Percentiles rank a stretch among this genome's conserved stretches.
phyloP scores from a whole-genome alignment of 2,329 filamentous ascomycete species.

The Cyphellophora europaea region DNA sequence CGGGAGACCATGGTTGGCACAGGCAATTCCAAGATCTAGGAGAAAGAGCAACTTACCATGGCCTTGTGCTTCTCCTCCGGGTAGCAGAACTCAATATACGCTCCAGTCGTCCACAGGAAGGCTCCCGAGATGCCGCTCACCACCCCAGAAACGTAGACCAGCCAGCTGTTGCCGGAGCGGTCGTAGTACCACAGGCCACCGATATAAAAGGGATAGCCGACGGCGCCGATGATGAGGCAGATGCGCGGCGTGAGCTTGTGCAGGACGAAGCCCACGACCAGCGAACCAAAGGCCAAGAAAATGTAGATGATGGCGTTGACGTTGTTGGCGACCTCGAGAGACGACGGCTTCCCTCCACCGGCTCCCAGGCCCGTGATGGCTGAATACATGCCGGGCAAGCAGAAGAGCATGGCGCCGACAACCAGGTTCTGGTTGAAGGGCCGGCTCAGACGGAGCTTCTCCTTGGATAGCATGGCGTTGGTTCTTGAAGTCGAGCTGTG shows the following conservation, averaged over 20 bases:
- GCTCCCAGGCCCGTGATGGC: slow-evolving; percentile 18
- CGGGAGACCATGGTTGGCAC: too few species aligned
- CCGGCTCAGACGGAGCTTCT: too few species aligned
- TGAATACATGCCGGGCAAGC: slow-evolving; percentile 17
- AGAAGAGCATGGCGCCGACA: slow-evolving; percentile 13
- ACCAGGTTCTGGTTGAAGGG: too few species aligned
- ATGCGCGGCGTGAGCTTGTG: slow-evolving; percentile 14
- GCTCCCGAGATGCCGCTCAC: slow-evolving; percentile 9
- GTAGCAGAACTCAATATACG: slow-evolving; percentile 13
- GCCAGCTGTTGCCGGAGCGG: slow-evolving; percentile 12
- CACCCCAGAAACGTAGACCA: slow-evolving; percentile 11
- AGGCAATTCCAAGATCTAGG: background rate
- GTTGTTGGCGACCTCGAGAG: slow-evolving; percentile 11
- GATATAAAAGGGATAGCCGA: slow-evolving; percentile 17
- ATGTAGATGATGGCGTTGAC: slow-evolving; percentile 17
- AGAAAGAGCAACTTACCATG: slow-evolving; percentile 2
- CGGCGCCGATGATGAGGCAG: slow-evolving; percentile 10
- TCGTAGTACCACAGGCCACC: slow-evolving; percentile 18
- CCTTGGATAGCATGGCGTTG: too few species aligned
- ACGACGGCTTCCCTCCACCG: slow-evolving; percentile 16
- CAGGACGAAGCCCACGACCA: slow-evolving; percentile 15
- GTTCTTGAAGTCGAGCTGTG: too few species aligned
- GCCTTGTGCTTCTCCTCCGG: slow-evolving; percentile 13
- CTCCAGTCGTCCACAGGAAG: slow-evolving; percentile 13
- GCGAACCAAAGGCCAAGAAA: slow-evolving; percentile 10